These are phyloP conservation scores for Phytophthora pistaciae DNA, from an alignment of 352 stramenopile species.

Conservation along the genomic window DNA sequence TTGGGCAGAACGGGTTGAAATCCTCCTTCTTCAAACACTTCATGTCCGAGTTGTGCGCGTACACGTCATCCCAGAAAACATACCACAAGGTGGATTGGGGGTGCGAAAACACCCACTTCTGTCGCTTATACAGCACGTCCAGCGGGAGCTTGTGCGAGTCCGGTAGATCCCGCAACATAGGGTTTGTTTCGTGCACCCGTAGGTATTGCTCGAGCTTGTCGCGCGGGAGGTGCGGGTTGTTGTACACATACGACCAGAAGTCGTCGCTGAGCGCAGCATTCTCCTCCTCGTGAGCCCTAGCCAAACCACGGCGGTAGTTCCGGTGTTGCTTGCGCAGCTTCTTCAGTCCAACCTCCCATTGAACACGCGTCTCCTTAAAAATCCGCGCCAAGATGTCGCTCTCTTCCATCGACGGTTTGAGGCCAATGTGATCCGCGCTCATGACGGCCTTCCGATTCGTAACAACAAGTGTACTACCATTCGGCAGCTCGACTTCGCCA, in stretches of 20 bases:
- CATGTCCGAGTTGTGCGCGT: slow-evolving; percentile 37
- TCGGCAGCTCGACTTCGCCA: slow-evolving; percentile 20
- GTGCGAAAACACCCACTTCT: slow-evolving; percentile 36
- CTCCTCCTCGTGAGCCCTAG: neutral
- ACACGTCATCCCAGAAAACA: slow-evolving; percentile 53
- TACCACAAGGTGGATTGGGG: slow-evolving; percentile 39
- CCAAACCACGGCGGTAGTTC: no score
- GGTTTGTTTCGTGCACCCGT: slow-evolving; percentile 1
- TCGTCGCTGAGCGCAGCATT: slow-evolving; percentile 37
- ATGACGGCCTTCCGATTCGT: no score
- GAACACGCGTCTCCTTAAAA: no score
- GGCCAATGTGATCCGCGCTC: no score
- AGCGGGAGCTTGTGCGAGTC: neutral
- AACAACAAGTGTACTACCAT: no score
- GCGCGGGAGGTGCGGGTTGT: slow-evolving; percentile 28
- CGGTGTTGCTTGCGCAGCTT: no score
- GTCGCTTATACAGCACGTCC: slow-evolving; percentile 2
- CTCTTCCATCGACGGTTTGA: no score
- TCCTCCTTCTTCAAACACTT: slow-evolving; percentile 2
- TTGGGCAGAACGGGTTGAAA: no score
- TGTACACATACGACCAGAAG: slow-evolving; percentile 52
- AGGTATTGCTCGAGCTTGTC: slow-evolving; percentile 24
- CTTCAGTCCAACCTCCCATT: no score
- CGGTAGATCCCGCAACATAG: neutral
- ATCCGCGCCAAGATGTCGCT: no score